Evolutionary conservation across 2,329 filamentous ascomycete species (phyloP).

Genomic region (Allantophomopsis lycopodina): DNA sequence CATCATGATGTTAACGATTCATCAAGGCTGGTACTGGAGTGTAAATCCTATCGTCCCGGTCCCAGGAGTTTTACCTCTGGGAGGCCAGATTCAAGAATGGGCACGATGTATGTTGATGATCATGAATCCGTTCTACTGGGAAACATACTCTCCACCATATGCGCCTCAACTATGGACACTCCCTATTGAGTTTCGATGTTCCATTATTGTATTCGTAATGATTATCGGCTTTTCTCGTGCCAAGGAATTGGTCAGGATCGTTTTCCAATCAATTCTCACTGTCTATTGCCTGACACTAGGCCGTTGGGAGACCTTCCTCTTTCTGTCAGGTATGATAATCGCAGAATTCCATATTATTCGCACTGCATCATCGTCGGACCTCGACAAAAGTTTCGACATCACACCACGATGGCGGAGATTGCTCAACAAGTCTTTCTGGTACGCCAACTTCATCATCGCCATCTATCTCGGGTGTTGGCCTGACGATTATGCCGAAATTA

Average conservation of each 20-base stretch:
- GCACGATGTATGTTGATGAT: background rate
- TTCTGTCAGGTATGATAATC: slow-evolving; percentile 1
- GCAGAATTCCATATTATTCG: slow-evolving; percentile 1
- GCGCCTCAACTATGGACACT: slow-evolving; percentile 2
- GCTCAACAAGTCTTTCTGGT: background rate
- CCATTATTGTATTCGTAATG: slow-evolving; percentile 1
- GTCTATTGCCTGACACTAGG: background rate
- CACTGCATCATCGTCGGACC: background rate
- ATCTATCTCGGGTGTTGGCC: slow-evolving; percentile 2
- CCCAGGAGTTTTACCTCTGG: no score
- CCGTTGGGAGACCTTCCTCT: slow-evolving; percentile 1
- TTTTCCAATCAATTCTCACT: background rate
- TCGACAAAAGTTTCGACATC: background rate
- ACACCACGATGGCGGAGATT: background rate
- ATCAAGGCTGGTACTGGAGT: background rate
- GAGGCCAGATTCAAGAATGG: no score
- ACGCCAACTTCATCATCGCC: slow-evolving; percentile 1
- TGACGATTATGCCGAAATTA: background rate
- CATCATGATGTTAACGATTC: slow-evolving; percentile 5
- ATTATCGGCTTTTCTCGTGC: background rate
- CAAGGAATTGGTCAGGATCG: background rate
- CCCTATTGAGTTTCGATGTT: slow-evolving; percentile 1
- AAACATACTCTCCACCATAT: background rate
- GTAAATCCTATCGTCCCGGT: no score
- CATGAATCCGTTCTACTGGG: slow-evolving; percentile 1